Conservation (phyloP, 2,329 filamentous ascomycete genomes). For the Stylonectria norvegica region DNA sequence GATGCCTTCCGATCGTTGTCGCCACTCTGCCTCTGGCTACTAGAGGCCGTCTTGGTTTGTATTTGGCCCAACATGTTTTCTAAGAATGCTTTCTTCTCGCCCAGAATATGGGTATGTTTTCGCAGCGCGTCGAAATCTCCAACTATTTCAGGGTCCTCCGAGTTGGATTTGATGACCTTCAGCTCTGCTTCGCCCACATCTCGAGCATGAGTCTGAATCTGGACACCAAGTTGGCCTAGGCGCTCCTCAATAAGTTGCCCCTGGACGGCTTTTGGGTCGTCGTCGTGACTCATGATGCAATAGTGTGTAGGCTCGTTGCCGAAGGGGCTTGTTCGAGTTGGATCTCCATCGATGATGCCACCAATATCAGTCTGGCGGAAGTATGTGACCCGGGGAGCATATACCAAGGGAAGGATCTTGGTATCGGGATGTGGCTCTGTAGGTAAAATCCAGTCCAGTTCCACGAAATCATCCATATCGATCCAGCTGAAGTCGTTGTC, state of each 20-base stretch:
- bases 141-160: slow-evolving; percentile 48
- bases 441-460: slow-evolving; percentile 92
- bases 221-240: slow-evolving; percentile 71
- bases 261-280: slow-evolving; percentile 86
- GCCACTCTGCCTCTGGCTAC: slow-evolving; percentile 25
- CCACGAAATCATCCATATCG: slow-evolving; percentile 99
- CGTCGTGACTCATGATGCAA: slow-evolving; percentile 89
- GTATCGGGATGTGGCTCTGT: slow-evolving; percentile 88
- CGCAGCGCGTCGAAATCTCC: slow-evolving; percentile 59
- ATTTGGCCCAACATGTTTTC: slow-evolving; percentile 56
- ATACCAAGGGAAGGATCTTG: slow-evolving; percentile 88
- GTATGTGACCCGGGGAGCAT: slow-evolving; percentile 92
- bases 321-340: slow-evolving; percentile 81
- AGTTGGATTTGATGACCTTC: slow-evolving; percentile 52
- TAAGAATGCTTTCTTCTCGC: slow-evolving; percentile 56
- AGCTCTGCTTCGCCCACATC: slow-evolving; percentile 74
- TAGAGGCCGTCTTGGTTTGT: slow-evolving; percentile 34
- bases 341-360: slow-evolving; percentile 73
- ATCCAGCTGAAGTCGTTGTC: slow-evolving; percentile 97
- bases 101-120: slow-evolving; percentile 53
- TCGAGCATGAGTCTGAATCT: slow-evolving; percentile 71
- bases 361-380: slow-evolving; percentile 94
- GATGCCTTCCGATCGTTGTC: slow-evolving; percentile 30
- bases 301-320: slow-evolving; percentile 90
- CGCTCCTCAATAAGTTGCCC: slow-evolving; percentile 79